Base-by-base conservation (phyloP, 2,329 filamentous ascomycete species). In the Elsinoe ampelina region DNA sequence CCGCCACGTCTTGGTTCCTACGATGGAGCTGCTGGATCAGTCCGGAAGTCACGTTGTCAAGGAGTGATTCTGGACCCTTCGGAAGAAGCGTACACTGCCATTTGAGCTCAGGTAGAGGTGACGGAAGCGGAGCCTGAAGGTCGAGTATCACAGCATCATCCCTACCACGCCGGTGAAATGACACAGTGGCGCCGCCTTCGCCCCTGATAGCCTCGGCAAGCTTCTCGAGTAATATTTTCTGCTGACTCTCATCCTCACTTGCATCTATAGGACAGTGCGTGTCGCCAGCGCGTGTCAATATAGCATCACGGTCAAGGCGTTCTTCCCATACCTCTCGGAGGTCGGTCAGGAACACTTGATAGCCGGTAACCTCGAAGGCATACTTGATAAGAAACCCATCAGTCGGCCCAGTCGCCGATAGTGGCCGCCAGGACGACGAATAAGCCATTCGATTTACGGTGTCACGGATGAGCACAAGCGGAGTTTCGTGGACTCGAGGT, bases 271-370 rank as follows among this genome's bases (percentile, higher is more conserved):
- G 83, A 13, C 84, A 87, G 63, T 82, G 78, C 62, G 84, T 77
- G 20, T 78, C 71, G 57, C 80, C 75, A 30, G 82, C 85, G 58
- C 85, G 80, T 58, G 76, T 72, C 57, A 83, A 77, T 57, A 92
- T 85, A 10, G 74, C 76, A n/a, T 74, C 75, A 19, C 81, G 74
- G 57, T 82, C 78, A 19, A 90, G 71, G 7, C 69, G 75, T 70
- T 91, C 87, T 22, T 74, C 71, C 87, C 87, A 93, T n/a, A 90
- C 73, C 61, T 83, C 80, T 65, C 80, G 83, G 58, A 90, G 75
- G 66, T 92, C 87, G 2, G 86, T 89, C 38, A 92, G 66, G 58
- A 81, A 77, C 26, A 91, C 67, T 1, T 73, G 77, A 71, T 91
- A 91, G 10, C 81, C 78, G 47, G 76, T 70, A 13, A 73, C 54